A percentile compares a stretch with the other conserved stretches of the same genome.
Conservation (phyloP, 164 flowering plant species). For the Nymphaea thermarum region DNA sequence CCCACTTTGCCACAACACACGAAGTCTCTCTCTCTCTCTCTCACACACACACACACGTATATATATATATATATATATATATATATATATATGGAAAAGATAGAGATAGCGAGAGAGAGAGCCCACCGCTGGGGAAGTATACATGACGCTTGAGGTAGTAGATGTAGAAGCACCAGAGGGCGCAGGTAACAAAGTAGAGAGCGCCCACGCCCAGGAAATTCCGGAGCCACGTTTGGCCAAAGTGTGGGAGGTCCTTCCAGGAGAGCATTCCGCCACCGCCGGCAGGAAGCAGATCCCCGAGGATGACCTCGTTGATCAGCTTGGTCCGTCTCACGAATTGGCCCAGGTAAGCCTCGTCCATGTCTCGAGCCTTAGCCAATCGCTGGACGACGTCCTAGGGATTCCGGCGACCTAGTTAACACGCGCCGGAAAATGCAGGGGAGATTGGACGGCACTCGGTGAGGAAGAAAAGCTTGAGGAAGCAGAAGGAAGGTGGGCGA, state of each 20-base stretch:
- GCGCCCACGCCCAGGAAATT: slow-evolving; percentile 62
- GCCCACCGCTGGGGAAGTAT: slow-evolving; percentile 72
- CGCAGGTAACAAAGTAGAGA: slow-evolving; percentile 54
- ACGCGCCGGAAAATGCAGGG: no score
- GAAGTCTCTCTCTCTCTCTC: no score
- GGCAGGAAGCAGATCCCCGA: slow-evolving; percentile 41
- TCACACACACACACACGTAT: background rate
- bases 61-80: background rate
- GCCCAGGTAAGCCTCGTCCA: slow-evolving; percentile 24
- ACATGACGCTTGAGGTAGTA: slow-evolving; percentile 62
- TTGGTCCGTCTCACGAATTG: slow-evolving; percentile 47
- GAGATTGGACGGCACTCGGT: no score
- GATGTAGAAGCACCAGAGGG: slow-evolving; percentile 77
- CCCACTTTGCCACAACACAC: no score
- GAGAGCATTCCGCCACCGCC: background rate
- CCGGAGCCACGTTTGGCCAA: slow-evolving; percentile 59
- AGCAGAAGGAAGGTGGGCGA: background rate
- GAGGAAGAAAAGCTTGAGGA: no score
- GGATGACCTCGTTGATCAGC: slow-evolving; percentile 53
- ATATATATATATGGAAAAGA: background rate
- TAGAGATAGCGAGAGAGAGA: background rate
- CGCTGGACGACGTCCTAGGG: background rate
- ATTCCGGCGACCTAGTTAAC: background rate
- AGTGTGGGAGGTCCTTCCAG: slow-evolving; percentile 54
- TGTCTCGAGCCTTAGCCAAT: background rate